Percentiles rank a stretch among this genome's conserved stretches.
These are phyloP conservation scores for Priceomyces carsonii DNA, from an alignment of 805 yeast genomes.

Conservation along the genomic window DNA sequence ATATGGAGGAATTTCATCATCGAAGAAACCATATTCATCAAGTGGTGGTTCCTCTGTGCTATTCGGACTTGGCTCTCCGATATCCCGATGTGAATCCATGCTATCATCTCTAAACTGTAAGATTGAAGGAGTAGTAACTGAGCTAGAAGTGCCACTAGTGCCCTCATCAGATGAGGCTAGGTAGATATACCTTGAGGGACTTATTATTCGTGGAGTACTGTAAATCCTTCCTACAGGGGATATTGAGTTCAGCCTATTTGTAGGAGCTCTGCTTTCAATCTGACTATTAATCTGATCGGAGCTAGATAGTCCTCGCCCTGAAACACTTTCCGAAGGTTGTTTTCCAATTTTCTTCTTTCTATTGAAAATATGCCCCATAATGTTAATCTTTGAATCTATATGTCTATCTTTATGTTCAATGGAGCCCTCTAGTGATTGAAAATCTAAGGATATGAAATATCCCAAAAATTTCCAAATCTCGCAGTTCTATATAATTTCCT, in stretches of 20 bases:
- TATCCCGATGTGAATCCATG: slow-evolving; percentile 3
- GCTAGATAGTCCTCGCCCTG: slow-evolving; percentile 3
- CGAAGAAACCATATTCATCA: slow-evolving; percentile 10
- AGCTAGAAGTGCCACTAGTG: not conserved
- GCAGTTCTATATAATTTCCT: too few species aligned
- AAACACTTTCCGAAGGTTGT: slow-evolving; percentile 2
- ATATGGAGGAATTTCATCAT: slow-evolving; percentile 26
- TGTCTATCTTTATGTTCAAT: too few species aligned
- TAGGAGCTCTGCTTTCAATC: too few species aligned
- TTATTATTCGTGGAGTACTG: slow-evolving; percentile 5
- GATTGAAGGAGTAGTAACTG: slow-evolving; percentile 1
- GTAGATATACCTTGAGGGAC: slow-evolving; percentile 5
- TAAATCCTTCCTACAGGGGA: slow-evolving; percentile 3
- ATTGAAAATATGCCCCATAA: too few species aligned
- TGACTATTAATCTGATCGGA: too few species aligned
- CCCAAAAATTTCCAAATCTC: slow-evolving; percentile 1
- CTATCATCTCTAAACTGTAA: not conserved
- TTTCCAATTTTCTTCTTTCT: not conserved
- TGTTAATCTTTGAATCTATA: too few species aligned
- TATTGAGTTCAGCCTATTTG: too few species aligned
- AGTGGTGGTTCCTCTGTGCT: slow-evolving; percentile 6
- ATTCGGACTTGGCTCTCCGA: not conserved
- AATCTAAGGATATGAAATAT: too few species aligned
- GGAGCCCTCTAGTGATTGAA: too few species aligned
- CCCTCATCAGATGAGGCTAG: not conserved